phyloP scores from a whole-genome alignment of 2,329 filamentous ascomycete species.

The Aspergillus versicolor region DNA sequence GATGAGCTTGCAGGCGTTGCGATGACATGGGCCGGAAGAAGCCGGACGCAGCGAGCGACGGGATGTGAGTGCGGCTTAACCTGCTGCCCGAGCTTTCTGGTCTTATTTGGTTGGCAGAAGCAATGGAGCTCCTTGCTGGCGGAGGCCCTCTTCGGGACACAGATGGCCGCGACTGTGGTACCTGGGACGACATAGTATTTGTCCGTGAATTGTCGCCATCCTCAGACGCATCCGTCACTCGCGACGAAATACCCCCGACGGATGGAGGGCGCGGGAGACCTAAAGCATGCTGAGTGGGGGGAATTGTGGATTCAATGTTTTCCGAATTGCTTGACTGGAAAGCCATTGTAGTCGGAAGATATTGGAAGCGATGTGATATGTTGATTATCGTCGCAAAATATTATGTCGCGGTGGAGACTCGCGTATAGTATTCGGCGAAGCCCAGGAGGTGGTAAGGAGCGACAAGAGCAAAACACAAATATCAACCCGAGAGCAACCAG shows the following conservation, averaged over 20 bases:
- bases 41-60: conserved; percentile 80
- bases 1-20: conserved; percentile 86
- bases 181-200: conserved; percentile 49
- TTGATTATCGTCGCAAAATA: conserved; percentile 16
- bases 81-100: conserved; percentile 61
- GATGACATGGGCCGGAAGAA: conserved; percentile 98
- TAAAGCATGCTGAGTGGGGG: conserved; percentile 44
- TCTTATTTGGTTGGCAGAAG: conserved; percentile 48
- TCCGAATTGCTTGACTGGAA: conserved; percentile 29
- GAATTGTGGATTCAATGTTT: conserved; percentile 40
- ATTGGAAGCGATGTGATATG: conserved; percentile 7
- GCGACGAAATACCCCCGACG: conserved; percentile 60
- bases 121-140: conserved; percentile 38
- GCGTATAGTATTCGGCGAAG: background rate
- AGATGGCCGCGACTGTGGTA: conserved; percentile 56
- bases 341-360: conserved; percentile 21
- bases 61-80: conserved; percentile 81
- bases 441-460: conserved; percentile 13
- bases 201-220: conserved; percentile 48
- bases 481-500: background rate
- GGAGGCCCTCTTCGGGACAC: conserved; percentile 56
- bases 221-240: conserved; percentile 65
- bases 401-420: conserved; percentile 22
- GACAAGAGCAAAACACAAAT: conserved; percentile 11
- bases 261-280: conserved; percentile 53